Conservation (phyloP, 768 basidiomycete genomes). For the Suillus tomentosus region DNA sequence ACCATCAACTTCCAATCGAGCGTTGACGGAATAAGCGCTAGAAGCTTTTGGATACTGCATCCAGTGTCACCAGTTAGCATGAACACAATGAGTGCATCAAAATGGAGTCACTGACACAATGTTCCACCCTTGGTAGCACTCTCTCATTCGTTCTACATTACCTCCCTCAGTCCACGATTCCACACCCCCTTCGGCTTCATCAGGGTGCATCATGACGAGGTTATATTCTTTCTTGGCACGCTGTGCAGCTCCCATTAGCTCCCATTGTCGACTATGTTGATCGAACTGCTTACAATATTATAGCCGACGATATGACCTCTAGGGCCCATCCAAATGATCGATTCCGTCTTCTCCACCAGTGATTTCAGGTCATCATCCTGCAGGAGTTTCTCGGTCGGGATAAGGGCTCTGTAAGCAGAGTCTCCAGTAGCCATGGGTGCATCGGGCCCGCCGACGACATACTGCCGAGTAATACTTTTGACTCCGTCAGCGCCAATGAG, state of each 20-base stretch:
- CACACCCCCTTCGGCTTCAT: slow-evolving; percentile 26
- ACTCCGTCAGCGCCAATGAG: slow-evolving; percentile 56
- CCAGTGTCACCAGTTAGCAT: slow-evolving; percentile 9
- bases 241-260: slow-evolving; percentile 14
- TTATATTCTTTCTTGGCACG: slow-evolving; percentile 46
- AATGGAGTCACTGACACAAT: slow-evolving; percentile 38
- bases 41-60: slow-evolving; percentile 45
- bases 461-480: slow-evolving; percentile 51
- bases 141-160: slow-evolving; percentile 48
- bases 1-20: slow-evolving; percentile 52
- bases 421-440: slow-evolving; percentile 60
- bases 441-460: slow-evolving; percentile 50
- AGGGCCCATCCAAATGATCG: slow-evolving; percentile 65
- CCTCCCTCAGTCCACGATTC: slow-evolving; percentile 49
- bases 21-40: slow-evolving; percentile 46
- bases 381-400: slow-evolving; percentile 47
- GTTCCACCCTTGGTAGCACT: slow-evolving; percentile 50
- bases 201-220: slow-evolving; percentile 47
- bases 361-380: slow-evolving; percentile 52
- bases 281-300: slow-evolving; percentile 38
- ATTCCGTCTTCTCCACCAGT: slow-evolving; percentile 53
- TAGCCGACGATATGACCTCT: slow-evolving; percentile 48
- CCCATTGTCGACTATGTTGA: background rate
- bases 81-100: background rate
- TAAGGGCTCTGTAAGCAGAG: slow-evolving; percentile 59